A percentile compares a stretch with the other conserved stretches of the same genome.
These are phyloP conservation scores for Dendrothele bispora DNA, from an alignment of 768 basidiomycete genomes.

Conservation along the genomic window DNA sequence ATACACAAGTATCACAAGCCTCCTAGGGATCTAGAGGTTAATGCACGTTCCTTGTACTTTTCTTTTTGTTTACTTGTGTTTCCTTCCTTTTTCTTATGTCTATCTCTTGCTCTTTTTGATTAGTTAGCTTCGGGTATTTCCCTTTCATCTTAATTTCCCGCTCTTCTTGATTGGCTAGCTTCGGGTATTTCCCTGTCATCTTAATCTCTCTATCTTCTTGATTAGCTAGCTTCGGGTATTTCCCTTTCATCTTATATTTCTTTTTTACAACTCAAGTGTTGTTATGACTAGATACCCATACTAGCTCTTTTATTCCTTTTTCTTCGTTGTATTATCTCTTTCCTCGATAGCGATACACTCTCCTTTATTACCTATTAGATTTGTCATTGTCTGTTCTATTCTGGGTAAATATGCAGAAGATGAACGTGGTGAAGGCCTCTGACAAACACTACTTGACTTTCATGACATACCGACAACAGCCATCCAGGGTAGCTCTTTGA, in stretches of 20 bases:
- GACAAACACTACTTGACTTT: no score
- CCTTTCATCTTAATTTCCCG: background rate
- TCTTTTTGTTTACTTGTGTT: background rate
- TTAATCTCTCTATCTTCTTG: background rate
- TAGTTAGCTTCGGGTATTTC: background rate
- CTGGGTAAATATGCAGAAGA: no score
- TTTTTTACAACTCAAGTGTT: conserved; percentile 26
- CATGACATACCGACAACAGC: no score
- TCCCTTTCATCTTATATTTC: conserved; percentile 20
- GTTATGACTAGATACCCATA: conserved; percentile 13
- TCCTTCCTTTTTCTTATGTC: conserved; percentile 1
- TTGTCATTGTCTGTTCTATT: no score
- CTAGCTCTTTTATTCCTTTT: conserved; percentile 10
- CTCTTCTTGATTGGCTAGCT: background rate
- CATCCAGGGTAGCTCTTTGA: no score
- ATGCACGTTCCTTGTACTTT: conserved; percentile 5
- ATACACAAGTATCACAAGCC: conserved; percentile 8
- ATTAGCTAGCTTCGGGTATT: background rate
- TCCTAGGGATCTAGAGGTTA: conserved; percentile 1
- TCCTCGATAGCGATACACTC: background rate
- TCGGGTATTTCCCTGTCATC: background rate
- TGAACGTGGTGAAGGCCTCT: no score
- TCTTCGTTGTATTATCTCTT: conserved; percentile 3
- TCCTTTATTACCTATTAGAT: no score
- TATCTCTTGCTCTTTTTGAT: background rate